Base-by-base conservation (phyloP, 1,139 yeast species). In the Candida smagusa region DNA sequence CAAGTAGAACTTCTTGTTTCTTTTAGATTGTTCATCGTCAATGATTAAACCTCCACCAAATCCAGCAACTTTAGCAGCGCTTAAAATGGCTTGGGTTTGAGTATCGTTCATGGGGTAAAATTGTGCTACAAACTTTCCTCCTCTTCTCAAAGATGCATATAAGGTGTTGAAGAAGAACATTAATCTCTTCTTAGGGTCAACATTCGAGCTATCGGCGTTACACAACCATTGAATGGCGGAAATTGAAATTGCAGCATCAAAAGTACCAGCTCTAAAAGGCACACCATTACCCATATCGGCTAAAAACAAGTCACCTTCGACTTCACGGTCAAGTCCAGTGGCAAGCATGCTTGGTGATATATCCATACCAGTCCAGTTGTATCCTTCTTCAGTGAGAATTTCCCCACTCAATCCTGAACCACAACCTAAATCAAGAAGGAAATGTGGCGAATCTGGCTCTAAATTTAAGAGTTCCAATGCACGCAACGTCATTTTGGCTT, bases 221-320 rank as follows among this genome's bases (percentile, higher is more conserved):
- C 97, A 88, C 32, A 92, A 76, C 99, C 99, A 92, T 61, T 92
- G 99, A 40, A 92, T 88, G 4, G 95, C 98, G 33, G 96, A 85
- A 48, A 92, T 88, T 16, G 95, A 84, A 31, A 92, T 86, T 3
- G 96, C 98, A 1, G 97, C 97, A 63, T 94, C 99, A 58, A 92
- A 92, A 0, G 96, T 77, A 38, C 98, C 99, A 1, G 98, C 89
- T 53, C 98, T 73, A 55, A 92, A 92, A 6, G 98, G 98, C 4
- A 94, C 74, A 21, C 98, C 98, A 43, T 75, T 74, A 30, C 99
- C 99, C 73, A 92, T 85, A 66, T 92, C 99, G 30, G 88, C 83
- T 41, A 90, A 67, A 57, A 94, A 83, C 46, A 92, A 63, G 60
- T 92, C 99, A 6, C 99, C 99, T 42, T 87, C 97, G 12, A 88